Conservation (phyloP, 305 asterid genomes). For the Caryopteris hybrid region DNA sequence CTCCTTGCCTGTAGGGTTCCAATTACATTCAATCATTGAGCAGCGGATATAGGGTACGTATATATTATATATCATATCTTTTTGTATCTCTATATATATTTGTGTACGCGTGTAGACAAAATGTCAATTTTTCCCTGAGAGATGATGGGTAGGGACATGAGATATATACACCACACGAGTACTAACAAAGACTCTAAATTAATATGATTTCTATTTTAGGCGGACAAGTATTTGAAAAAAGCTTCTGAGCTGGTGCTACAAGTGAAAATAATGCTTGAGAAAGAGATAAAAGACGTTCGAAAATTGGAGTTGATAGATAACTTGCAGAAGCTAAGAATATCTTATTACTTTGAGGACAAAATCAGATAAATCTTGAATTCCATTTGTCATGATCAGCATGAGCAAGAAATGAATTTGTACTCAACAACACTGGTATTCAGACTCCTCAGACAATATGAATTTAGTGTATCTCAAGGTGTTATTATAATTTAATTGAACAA, state of each 20-base stretch:
- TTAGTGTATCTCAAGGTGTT: conserved; percentile 41
- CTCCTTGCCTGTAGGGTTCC: conserved; percentile 21
- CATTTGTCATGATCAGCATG: not conserved
- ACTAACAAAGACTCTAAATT: too few relatives aligned
- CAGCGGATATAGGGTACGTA: not conserved
- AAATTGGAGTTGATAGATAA: conserved; percentile 23
- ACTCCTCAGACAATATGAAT: conserved; percentile 43
- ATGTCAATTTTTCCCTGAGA: too few relatives aligned
- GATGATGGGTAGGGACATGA: too few relatives aligned
- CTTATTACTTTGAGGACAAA: conserved; percentile 23
- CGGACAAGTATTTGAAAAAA: not conserved
- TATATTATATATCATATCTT: not conserved
- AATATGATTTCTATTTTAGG: too few relatives aligned
- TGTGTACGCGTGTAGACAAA: too few relatives aligned
- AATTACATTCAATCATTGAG: conserved; percentile 18
- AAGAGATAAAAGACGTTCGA: not conserved
- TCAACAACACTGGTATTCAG: conserved; percentile 47
- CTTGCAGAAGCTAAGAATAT: conserved; percentile 23
- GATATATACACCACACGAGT: too few relatives aligned
- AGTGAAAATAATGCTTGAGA: conserved; percentile 19
- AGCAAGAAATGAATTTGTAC: conserved; percentile 21
- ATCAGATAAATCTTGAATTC: conserved; percentile 5
- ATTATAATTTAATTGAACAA: too few relatives aligned
- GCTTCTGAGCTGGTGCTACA: not conserved
- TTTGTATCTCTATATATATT: not conserved